phyloP scores from a whole-genome alignment of 768 basidiomycete genomes.

The Mrakia hoshinonis region DNA sequence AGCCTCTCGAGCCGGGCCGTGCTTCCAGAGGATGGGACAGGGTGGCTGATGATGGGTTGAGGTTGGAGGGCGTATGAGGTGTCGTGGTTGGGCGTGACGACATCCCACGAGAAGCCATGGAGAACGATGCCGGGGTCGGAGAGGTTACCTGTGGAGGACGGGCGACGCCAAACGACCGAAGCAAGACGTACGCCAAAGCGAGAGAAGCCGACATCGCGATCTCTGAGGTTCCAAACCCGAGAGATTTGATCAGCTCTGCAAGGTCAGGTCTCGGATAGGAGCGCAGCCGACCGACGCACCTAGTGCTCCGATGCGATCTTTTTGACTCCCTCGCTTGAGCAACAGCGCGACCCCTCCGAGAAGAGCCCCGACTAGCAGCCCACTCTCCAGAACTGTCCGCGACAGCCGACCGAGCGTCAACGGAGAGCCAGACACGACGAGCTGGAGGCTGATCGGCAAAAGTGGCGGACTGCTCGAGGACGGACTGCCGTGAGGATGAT shows the following conservation, averaged over 20 bases:
- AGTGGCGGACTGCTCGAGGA: background rate
- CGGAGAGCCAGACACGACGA: background rate
- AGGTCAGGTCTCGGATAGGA: no score
- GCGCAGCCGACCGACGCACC: slow-evolving; percentile 21
- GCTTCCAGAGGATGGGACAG: background rate
- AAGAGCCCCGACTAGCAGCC: slow-evolving; percentile 8
- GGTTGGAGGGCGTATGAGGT: slow-evolving; percentile 1
- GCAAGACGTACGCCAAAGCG: slow-evolving; percentile 19
- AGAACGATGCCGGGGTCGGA: background rate
- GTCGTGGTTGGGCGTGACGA: background rate
- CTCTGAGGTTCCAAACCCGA: background rate
- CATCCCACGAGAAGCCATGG: background rate
- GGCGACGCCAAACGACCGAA: background rate
- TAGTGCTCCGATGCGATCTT: slow-evolving; percentile 14
- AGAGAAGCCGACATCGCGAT: background rate
- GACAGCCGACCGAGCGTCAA: slow-evolving; percentile 1
- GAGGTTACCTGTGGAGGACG: background rate
- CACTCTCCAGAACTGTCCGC: background rate
- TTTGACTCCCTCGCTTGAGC: background rate
- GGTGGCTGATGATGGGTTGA: background rate
- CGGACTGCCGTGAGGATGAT: background rate
- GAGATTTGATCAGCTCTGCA: background rate
- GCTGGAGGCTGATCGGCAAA: slow-evolving; percentile 8
- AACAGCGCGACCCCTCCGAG: slow-evolving; percentile 5
- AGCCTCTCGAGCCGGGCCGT: slow-evolving; percentile 32